phyloP scores from a whole-genome alignment of 2,329 filamentous ascomycete genomes.

The Phialophora chinensis region DNA sequence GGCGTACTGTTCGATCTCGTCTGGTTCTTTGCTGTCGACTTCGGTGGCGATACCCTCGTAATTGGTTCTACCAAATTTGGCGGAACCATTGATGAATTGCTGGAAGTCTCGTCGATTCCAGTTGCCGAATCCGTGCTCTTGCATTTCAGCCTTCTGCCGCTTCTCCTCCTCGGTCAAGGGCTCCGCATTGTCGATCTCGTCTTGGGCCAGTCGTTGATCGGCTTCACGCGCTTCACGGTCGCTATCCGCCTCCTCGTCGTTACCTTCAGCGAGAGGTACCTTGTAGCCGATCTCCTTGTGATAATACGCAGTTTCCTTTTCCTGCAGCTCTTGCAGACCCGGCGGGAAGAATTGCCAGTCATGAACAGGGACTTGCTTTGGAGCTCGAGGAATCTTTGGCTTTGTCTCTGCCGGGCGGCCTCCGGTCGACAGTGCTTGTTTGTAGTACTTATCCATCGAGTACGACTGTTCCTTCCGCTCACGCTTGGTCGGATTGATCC shows the following conservation, averaged over 20 bases:
- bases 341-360: constrained; percentile 97
- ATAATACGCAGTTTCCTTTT: constrained; percentile 94
- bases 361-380: constrained; percentile 88
- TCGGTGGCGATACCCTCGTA: constrained; percentile 86
- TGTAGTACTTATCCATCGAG: constrained; percentile 98
- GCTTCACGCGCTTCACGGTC: constrained; percentile 79
- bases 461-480: constrained; percentile 98
- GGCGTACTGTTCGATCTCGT: constrained; percentile 84
- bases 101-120: constrained; percentile 99
- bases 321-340: constrained; percentile 83
- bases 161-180: constrained; percentile 88
- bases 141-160: constrained; percentile 81
- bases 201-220: constrained; percentile 83
- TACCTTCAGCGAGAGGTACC: constrained; percentile 83
- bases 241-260: constrained; percentile 77
- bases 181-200: constrained; percentile 89
- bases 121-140: constrained; percentile 82
- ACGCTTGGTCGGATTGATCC: constrained; percentile 98
- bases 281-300: constrained; percentile 97
- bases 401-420: constrained; percentile 78
- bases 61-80: constrained; percentile 86
- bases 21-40: constrained; percentile 84
- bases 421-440: constrained; percentile 83
- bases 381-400: constrained; percentile 92
- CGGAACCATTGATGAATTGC: constrained; percentile 94